These are phyloP conservation scores for Ustilago vetiveriae DNA, from an alignment of 1,284 basidiomycete species.

Conservation along the genomic window DNA sequence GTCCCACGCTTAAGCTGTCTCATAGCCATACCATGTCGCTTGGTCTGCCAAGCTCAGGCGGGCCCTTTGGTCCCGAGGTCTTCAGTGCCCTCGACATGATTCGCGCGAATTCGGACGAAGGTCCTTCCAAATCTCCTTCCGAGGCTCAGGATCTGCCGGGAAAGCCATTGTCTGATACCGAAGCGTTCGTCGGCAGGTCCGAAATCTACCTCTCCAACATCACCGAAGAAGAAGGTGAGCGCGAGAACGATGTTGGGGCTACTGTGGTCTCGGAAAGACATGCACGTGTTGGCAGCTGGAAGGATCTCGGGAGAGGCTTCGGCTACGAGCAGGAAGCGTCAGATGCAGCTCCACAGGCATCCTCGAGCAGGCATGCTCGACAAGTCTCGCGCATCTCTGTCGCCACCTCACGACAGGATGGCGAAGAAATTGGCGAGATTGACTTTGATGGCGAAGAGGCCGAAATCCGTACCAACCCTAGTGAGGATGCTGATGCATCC, in stretches of 20 bases:
- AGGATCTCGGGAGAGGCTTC: conserved; percentile 55
- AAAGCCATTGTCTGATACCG: conserved; percentile 33
- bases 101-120: conserved; percentile 38
- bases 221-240: conserved; percentile 26
- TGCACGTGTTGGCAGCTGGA: conserved; percentile 33
- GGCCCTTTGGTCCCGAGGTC: conserved; percentile 51
- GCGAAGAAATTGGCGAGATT: conserved; percentile 25
- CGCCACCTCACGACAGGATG: conserved; percentile 26
- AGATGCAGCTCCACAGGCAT: not conserved
- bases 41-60: conserved; percentile 49
- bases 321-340: conserved; percentile 48
- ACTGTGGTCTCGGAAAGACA: not conserved
- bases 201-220: conserved; percentile 24
- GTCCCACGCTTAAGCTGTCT: conserved; percentile 9
- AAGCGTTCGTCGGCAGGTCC: conserved; percentile 5
- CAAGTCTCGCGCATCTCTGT: conserved; percentile 41
- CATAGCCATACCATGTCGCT: conserved; percentile 56
- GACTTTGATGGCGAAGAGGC: conserved; percentile 19
- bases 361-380: conserved; percentile 13
- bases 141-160: conserved; percentile 15
- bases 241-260: not conserved
- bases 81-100: conserved; percentile 54
- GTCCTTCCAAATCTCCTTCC: conserved; percentile 23
- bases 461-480: conserved; percentile 57
- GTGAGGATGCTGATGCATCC: conserved; percentile 57